Conservation (phyloP, 2,329 filamentous ascomycete genomes). For the Talaromyces sp. region DNA sequence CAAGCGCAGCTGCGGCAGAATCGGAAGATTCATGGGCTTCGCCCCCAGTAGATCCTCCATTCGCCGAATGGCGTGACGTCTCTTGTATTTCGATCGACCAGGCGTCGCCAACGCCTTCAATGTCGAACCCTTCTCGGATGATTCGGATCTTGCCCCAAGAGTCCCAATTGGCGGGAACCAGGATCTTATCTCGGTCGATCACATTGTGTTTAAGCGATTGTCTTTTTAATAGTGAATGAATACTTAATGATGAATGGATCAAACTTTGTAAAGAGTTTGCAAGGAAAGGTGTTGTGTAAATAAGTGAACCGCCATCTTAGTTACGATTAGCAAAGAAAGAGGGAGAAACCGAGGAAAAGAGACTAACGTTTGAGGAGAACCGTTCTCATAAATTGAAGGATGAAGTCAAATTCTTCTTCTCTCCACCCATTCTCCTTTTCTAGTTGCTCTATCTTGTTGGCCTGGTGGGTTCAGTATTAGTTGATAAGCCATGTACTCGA, state of each 20-base stretch:
- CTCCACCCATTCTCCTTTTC: constrained; percentile 91
- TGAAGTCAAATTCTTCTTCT: constrained; percentile 93
- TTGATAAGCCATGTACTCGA: neutral
- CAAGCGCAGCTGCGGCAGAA: constrained; percentile 14
- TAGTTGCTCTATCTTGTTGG: constrained; percentile 82
- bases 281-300: constrained; percentile 74
- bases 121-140: constrained; percentile 83
- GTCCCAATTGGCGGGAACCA: constrained; percentile 96
- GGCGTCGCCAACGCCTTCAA: constrained; percentile 74
- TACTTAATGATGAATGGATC: constrained; percentile 78
- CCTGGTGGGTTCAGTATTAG: constrained; percentile 38
- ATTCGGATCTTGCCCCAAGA: constrained; percentile 97
- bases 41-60: constrained; percentile 19
- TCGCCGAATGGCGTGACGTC: constrained; percentile 8
- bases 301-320: constrained; percentile 72
- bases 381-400: constrained; percentile 87
- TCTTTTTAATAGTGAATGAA: constrained; percentile 74
- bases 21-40: constrained; percentile 21
- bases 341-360: constrained; percentile 15
- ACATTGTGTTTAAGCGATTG: constrained; percentile 81
- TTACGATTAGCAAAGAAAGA: neutral
- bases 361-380: constrained; percentile 74
- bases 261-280: constrained; percentile 72
- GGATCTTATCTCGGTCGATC: constrained; percentile 87
- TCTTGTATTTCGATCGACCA: constrained; percentile 82